Evolutionary conservation across 2,329 filamentous ascomycete genomes (phyloP).

Genomic region (Simplicillium sp.): DNA sequence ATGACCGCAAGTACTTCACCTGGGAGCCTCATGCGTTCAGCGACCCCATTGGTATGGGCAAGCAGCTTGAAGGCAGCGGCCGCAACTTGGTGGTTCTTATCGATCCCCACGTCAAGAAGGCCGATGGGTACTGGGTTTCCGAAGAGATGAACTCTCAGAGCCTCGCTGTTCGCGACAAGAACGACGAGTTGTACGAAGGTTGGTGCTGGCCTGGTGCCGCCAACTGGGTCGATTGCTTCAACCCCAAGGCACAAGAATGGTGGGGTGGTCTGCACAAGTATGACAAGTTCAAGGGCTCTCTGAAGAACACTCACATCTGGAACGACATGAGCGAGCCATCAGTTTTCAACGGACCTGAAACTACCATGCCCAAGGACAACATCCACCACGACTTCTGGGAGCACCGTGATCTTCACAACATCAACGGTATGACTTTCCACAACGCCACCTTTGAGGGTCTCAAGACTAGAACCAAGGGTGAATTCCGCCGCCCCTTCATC

Average conservation of each 20-base stretch:
- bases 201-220: conserved; percentile 99
- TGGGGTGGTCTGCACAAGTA: conserved; percentile 87
- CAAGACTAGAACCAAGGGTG: conserved; percentile 75
- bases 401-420: conserved; percentile 90
- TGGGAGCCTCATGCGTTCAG: conserved; percentile 87
- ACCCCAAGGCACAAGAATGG: conserved; percentile 83
- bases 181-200: conserved; percentile 80
- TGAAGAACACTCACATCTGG: conserved; percentile 88
- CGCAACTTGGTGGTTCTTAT: conserved; percentile 92
- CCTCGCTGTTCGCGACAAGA: conserved; percentile 81
- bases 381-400: conserved; percentile 88
- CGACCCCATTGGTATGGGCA: conserved; percentile 77
- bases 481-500: conserved; percentile 78
- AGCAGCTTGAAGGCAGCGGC: conserved; percentile 76
- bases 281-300: conserved; percentile 75
- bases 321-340: conserved; percentile 99
- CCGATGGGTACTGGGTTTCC: conserved; percentile 64
- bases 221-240: conserved; percentile 94
- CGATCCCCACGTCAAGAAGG: conserved; percentile 96
- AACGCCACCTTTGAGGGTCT: conserved; percentile 88
- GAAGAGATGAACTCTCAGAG: conserved; percentile 78
- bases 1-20: conserved; percentile 96
- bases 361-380: conserved; percentile 98
- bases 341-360: conserved; percentile 96
- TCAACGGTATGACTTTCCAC: conserved; percentile 91